Evolutionary conservation across 139 green algal genomes (phyloP), one percentile per base, ranked within the genome.

Genomic region (Eudorina sp.): DNA sequence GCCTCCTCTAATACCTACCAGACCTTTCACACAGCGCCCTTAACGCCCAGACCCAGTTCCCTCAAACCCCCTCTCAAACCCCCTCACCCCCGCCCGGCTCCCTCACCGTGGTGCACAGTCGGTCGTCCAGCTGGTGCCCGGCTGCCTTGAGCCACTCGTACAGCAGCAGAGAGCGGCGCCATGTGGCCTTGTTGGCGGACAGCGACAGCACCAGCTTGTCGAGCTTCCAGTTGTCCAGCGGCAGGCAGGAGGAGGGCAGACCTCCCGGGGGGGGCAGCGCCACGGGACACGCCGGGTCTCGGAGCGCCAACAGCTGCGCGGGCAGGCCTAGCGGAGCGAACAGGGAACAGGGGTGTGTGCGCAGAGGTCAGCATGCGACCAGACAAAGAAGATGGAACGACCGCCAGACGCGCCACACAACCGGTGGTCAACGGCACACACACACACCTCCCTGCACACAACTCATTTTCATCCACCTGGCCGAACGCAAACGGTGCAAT

Each of bases 151-250:
- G 90, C 95, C 95, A 97, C 80, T 97, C 93, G 55, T 93, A 94
- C 74, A 98, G 85, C 81, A 95, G 21, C 66, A 98, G 89, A 0
- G 94, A 93, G 31, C 95, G 89, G 46, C 96, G 92, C 95, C 96
- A 98, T 21, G 96, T 98, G 45, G 92, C 89, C 55, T 94, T 95
- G 93, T 91, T 95, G 38, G 92, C 90, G 7, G 94, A 94, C 66
- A 98, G 83, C 0, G 89, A 86, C 5, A 91, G 89, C 40, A 98
- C 92, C 36, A 98, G 92, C 91, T 97, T 97, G 91, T 98, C 96
- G 60, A 98, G 92, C 91, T 97, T 96, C 51, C 93, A 88, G 90
- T 98, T 98, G 89, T 98, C 92, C 8, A 86, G 58, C 1, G 80
- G 80, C 31, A 96, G 85, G 62, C 36, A 70, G 40, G 18, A 62